A percentile compares a stretch with the other conserved stretches of the same genome.
phyloP scores from a whole-genome alignment of 768 basidiomycete species.

The Termitomyces sp. region DNA sequence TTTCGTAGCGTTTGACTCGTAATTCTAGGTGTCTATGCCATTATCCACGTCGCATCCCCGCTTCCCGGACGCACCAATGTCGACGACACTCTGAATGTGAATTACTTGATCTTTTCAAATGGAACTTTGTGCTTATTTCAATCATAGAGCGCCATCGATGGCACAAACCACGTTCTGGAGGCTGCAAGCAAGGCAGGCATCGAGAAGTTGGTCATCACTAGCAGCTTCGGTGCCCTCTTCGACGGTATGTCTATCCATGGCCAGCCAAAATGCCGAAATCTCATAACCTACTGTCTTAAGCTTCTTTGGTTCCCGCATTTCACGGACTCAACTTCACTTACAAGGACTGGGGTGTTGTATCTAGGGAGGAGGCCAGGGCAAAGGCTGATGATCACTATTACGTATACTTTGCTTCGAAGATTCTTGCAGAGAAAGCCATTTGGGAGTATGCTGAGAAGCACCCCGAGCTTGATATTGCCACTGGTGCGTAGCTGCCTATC shows the following conservation, averaged over 20 bases:
- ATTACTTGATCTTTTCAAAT: neutral
- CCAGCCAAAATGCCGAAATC: neutral
- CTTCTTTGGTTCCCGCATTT: slow-evolving; percentile 18
- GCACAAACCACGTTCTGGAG: slow-evolving; percentile 24
- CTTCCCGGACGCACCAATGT: slow-evolving; percentile 16
- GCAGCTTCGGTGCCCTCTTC: slow-evolving; percentile 25
- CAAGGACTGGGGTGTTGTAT: slow-evolving; percentile 29
- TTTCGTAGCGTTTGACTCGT: neutral
- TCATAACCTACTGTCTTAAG: slow-evolving; percentile 7
- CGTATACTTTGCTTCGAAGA: slow-evolving; percentile 37
- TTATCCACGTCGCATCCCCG: slow-evolving; percentile 32
- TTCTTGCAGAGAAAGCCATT: slow-evolving; percentile 33
- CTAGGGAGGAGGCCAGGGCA: slow-evolving; percentile 25
- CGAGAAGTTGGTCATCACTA: slow-evolving; percentile 28
- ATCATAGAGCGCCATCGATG: slow-evolving; percentile 20
- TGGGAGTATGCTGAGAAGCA: slow-evolving; percentile 37
- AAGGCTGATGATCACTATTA: slow-evolving; percentile 24
- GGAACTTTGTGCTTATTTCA: neutral
- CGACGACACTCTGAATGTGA: slow-evolving; percentile 19
- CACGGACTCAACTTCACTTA: slow-evolving; percentile 20
- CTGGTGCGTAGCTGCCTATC: slow-evolving; percentile 23
- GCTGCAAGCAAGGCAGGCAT: slow-evolving; percentile 23
- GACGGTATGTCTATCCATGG: slow-evolving; percentile 19
- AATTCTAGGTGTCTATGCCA: slow-evolving; percentile 30
- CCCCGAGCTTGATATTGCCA: slow-evolving; percentile 32